Conservation (phyloP, 441 rosid species). For the Gossypium lobatum region DNA sequence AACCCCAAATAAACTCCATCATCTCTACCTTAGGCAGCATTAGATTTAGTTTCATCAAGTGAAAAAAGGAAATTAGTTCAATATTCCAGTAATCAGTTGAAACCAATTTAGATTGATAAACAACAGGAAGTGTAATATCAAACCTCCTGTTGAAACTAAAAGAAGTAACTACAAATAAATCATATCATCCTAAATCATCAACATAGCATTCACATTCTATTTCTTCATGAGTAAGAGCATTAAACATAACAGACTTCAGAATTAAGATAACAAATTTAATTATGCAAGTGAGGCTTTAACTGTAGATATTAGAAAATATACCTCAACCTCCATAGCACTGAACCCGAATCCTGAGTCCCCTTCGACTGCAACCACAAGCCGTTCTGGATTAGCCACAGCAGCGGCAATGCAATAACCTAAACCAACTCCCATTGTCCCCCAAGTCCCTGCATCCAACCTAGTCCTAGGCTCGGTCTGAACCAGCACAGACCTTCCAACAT, state of each 20-base stretch:
- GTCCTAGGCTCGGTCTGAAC: conserved; percentile 93
- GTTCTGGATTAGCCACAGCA: conserved; percentile 77
- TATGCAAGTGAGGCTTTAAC: conserved; percentile 4
- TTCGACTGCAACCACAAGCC: conserved; percentile 87
- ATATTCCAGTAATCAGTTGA: neutral
- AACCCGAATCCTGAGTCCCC: conserved; percentile 98
- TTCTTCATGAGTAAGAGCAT: neutral
- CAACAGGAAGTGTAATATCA: neutral
- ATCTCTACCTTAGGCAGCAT: neutral
- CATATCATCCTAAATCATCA: neutral
- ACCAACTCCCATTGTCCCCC: conserved; percentile 99
- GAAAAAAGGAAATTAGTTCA: neutral
- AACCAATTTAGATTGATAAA: neutral
- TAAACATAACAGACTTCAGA: neutral
- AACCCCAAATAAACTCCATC: neutral
- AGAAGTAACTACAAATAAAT: neutral
- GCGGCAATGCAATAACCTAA: conserved; percentile 95
- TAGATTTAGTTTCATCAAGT: neutral
- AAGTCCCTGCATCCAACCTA: conserved; percentile 95
- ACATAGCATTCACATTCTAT: neutral
- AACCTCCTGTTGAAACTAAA: neutral
- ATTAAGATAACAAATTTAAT: neutral
- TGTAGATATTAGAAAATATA: conserved; percentile 20
- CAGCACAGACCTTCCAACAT: conserved; percentile 84
- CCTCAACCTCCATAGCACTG: conserved; percentile 99